Evolutionary conservation across 495 filamentous ascomycete species (phyloP), one percentile per base, ranked within the genome.

Genomic region (Penicillium ucsense): DNA sequence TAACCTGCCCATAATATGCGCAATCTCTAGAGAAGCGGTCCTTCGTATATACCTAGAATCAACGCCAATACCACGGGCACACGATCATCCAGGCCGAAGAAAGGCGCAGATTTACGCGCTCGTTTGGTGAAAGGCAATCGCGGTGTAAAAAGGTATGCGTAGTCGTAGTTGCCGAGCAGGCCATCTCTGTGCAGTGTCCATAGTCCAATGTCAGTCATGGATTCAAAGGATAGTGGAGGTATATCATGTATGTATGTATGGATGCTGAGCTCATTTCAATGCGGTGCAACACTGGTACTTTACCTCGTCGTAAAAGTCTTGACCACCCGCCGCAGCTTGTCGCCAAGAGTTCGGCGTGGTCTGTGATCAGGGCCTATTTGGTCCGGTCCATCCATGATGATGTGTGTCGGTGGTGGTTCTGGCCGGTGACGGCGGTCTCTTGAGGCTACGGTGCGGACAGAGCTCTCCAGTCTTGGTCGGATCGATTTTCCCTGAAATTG

Each of bases 81-180:
- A 20, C 70, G 72, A 61, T 94, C 88, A 50, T 95, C 76, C 11
- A 94, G 79, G 27, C 88, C 90, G 62, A 94, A 95, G 67, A 95
- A 95, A 27, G 89, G 89, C 5, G 85, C 79, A 2, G 77, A 70
- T 51, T 73, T 67, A 35, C 71, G 72, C 1, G 73, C 56, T 60
- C 80, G 83, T 51, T 76, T 80, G 72, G 91, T 81, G 67, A 94
- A 95, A 3, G 89, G 90, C 8, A 95, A 60, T 47, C 88, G 86
- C 4, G 90, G 90, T 38, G 72, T 78, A 65, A 89, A 89, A 11
- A 85, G 70, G 61, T 79, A 81, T 39, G 67, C 81, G 78, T 95
- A 95, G 70, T 95, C 87, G 61, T 95, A 95, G 52, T 81, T 72
- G 32, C 89, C 89, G 50, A 95, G 61, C 31, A 95, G 73, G 6